Evolutionary conservation across 2,329 filamentous ascomycete genomes (phyloP), one percentile per base, ranked within the genome.

Genomic region (Pezicula carpinea): DNA sequence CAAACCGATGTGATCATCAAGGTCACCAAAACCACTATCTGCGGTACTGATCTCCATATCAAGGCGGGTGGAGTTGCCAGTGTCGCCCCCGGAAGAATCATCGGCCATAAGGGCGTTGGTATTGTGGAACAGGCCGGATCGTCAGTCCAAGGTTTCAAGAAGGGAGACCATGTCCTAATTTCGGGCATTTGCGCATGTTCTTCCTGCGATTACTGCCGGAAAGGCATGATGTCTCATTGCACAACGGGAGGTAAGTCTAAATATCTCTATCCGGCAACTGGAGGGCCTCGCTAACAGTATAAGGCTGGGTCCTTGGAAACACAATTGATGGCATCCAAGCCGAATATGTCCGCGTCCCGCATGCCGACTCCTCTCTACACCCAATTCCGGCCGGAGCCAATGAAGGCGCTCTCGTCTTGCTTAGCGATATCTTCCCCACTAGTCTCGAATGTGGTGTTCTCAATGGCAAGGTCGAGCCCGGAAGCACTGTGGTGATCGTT

Each of bases 311-410:
- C 5, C 63, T 81, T 2, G 77, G 77, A 17, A 73, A 80, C 54
- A 66, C 64, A 0, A 67, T 92, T 60, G 88, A 89, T 1, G 89
- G 89, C 40, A 89, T 88, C 0, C 89, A 95, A 66, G 86, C 89
- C 3, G 90, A 95, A 68, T 95, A 89, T 59, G 84, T 91, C 1
- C 80, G 89, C 13, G 88, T 95, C 13, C 89, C 89, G 0, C 77
- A 83, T 29, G 89, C 82, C 17, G 86, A 93, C 56, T 82, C 88
- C 52, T 95, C 93, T 59, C 70, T 95, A n/a, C 74, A 95, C 13
- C 80, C 82, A 53, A 80, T 95, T 5, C 89, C 89, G 0, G 82
- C 85, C 44, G 76, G 79, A 52, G 86, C 88, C 0, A 88, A 95
- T 58, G 89, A 95, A 71, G 89, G 91, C 69, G 87, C 74, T 0